Percentiles rank a stretch among this genome's conserved stretches.
phyloP scores from a whole-genome alignment of 148 eudicot species.

The Rhododendron griersonianum region DNA sequence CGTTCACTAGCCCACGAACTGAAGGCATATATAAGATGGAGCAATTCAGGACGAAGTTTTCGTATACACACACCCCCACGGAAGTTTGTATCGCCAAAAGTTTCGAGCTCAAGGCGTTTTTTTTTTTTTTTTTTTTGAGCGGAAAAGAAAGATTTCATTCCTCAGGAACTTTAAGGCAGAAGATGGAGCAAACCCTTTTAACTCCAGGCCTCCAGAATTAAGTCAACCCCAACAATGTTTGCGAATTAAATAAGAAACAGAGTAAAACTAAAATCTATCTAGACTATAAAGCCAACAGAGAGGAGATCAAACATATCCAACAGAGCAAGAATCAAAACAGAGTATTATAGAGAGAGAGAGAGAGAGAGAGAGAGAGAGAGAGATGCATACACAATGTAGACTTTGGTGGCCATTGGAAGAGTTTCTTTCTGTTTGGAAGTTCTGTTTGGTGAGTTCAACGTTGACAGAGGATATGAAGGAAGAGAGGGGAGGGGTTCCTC shows the following conservation, averaged over 20 bases:
- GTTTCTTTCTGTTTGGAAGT: not conserved
- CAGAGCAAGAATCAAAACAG: not conserved
- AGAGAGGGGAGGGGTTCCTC: not conserved
- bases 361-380: not conserved
- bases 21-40: not conserved
- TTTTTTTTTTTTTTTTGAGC: no score
- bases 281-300: not conserved
- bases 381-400: slow-evolving; percentile 52
- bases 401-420: slow-evolving; percentile 50
- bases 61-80: not conserved
- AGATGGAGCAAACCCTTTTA: not conserved
- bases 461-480: not conserved
- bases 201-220: no score
- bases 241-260: not conserved
- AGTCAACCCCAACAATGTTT: not conserved
- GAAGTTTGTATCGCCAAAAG: not conserved
- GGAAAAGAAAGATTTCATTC: not conserved
- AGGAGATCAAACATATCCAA: not conserved
- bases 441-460: not conserved
- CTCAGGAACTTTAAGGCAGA: no score
- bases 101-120: no score
- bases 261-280: not conserved
- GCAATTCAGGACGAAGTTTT: not conserved
- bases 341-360: not conserved
- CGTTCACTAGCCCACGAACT: not conserved